These are phyloP conservation scores for Friedmanniomyces simplex DNA, from an alignment of 495 filamentous ascomycete species.

Conservation along the genomic window DNA sequence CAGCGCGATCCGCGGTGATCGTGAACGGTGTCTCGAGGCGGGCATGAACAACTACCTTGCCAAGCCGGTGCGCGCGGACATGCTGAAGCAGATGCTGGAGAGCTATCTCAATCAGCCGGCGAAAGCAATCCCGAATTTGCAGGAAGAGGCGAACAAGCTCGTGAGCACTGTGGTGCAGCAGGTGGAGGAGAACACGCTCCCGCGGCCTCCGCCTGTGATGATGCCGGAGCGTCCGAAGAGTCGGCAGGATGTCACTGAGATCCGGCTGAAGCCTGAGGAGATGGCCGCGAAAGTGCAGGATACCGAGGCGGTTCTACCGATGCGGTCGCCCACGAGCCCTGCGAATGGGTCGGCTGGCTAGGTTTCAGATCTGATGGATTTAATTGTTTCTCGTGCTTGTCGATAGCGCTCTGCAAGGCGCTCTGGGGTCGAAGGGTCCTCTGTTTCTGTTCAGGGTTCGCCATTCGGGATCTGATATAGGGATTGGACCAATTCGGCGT, in stretches of 20 bases:
- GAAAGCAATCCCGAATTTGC: conserved; percentile 30
- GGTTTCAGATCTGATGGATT: background rate
- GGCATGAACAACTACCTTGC: conserved; percentile 96
- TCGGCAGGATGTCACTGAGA: background rate
- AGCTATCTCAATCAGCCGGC: conserved; percentile 31
- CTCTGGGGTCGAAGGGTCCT: too few relatives aligned
- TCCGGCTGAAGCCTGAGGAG: conserved; percentile 1
- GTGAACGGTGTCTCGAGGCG: conserved; percentile 81
- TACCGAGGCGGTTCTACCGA: background rate
- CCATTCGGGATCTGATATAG: too few relatives aligned
- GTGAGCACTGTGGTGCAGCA: conserved; percentile 18
- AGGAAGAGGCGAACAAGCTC: conserved; percentile 31
- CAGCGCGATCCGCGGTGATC: conserved; percentile 78
- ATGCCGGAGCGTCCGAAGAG: background rate
- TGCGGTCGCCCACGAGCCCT: background rate
- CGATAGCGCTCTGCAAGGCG: background rate
- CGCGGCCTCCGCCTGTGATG: background rate
- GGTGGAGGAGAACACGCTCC: background rate
- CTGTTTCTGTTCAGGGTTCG: too few relatives aligned
- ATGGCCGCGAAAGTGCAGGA: background rate
- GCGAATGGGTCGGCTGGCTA: background rate
- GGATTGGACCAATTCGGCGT: too few relatives aligned
- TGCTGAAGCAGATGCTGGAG: conserved; percentile 32
- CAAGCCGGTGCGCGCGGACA: conserved; percentile 63
- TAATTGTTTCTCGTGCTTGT: background rate